Evolutionary conservation across 2,329 filamentous ascomycete species (phyloP).

Genomic region (Podosphaera fusca): DNA sequence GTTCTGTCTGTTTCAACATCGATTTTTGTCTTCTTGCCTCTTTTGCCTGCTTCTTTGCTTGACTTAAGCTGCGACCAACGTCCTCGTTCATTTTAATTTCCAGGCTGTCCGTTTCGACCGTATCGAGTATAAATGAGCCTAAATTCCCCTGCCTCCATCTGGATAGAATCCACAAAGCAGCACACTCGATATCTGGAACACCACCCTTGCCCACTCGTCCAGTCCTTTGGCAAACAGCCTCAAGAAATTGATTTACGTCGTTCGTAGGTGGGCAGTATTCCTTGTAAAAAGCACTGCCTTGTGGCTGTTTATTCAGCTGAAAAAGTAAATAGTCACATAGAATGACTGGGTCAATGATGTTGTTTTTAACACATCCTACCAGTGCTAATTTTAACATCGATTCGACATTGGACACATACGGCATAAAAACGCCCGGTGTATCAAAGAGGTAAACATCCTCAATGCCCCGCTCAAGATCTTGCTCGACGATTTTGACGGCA

Average conservation of each 20-base stretch:
- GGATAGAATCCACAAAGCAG: slow-evolving; percentile 60
- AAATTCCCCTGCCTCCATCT: slow-evolving; percentile 59
- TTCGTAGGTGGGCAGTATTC: slow-evolving; percentile 54
- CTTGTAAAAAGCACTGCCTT: slow-evolving; percentile 11
- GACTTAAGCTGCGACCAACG: slow-evolving; percentile 35
- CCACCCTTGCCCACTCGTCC: slow-evolving; percentile 59
- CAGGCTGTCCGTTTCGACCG: slow-evolving; percentile 38
- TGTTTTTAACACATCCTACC: slow-evolving; percentile 76
- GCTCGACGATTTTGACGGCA: slow-evolving; percentile 56
- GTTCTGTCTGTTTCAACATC: slow-evolving; percentile 6
- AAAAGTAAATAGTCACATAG: slow-evolving; percentile 81
- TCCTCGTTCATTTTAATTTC: slow-evolving; percentile 26
- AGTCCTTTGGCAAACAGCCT: slow-evolving; percentile 45
- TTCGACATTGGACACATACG: slow-evolving; percentile 65
- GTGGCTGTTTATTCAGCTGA: slow-evolving; percentile 38
- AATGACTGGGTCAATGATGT: slow-evolving; percentile 52
- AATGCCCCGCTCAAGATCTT: slow-evolving; percentile 20
- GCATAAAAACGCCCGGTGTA: slow-evolving; percentile 86
- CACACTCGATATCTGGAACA: slow-evolving; percentile 41
- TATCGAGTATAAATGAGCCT: slow-evolving; percentile 59
- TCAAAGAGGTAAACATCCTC: slow-evolving; percentile 56
- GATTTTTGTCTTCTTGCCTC: slow-evolving; percentile 25
- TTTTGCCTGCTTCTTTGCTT: slow-evolving; percentile 45
- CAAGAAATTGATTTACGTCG: slow-evolving; percentile 51
- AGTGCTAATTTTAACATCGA: slow-evolving; percentile 90